Percentiles rank a stretch among this genome's conserved stretches.
These are phyloP conservation scores for Marasmius oreades DNA, from an alignment of 1,284 basidiomycete genomes.

Conservation along the genomic window DNA sequence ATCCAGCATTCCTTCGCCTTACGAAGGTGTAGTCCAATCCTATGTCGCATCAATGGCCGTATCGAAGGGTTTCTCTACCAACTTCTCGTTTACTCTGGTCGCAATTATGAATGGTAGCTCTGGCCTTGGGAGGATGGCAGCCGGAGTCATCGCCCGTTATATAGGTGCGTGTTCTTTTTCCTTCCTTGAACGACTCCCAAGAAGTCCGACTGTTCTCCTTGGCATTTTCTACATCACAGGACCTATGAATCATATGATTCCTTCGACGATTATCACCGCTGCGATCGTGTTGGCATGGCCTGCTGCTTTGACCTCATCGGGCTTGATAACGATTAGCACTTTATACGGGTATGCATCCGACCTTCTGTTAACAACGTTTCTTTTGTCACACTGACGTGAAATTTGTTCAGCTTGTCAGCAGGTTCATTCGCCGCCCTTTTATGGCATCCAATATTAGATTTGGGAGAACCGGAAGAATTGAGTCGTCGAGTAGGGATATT, in stretches of 20 bases:
- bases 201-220: neutral
- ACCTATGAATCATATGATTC: slow-evolving; percentile 1
- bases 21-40: neutral
- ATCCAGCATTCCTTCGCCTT: neutral
- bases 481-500: neutral
- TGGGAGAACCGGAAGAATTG: neutral
- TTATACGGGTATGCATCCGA: neutral
- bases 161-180: neutral
- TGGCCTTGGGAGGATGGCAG: neutral
- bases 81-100: neutral
- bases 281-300: neutral
- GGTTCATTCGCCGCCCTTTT: neutral
- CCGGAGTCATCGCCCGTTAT: neutral
- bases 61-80: neutral
- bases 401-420: neutral
- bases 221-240: neutral
- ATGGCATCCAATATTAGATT: neutral
- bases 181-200: neutral
- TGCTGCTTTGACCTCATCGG: neutral
- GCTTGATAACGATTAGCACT: neutral
- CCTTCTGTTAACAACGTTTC: neutral
- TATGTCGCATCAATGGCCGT: neutral
- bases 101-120: slow-evolving; percentile 2
- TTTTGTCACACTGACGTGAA: neutral
- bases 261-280: neutral